Evolutionary conservation across 2,329 filamentous ascomycete genomes (phyloP).

Genomic region (Penicillium glabrum): DNA sequence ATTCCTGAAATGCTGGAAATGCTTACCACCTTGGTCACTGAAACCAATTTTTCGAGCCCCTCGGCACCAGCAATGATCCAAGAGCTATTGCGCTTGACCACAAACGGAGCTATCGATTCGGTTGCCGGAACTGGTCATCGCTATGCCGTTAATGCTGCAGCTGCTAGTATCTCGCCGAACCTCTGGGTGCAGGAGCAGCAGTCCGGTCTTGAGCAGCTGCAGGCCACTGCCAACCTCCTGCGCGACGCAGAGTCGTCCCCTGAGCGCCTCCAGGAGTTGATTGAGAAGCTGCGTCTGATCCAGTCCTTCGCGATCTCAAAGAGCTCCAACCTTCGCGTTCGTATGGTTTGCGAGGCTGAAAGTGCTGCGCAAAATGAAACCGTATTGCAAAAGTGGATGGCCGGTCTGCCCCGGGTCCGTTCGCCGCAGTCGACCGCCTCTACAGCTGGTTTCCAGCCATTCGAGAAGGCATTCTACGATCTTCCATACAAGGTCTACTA

Average conservation of each 20-base stretch:
- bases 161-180: conserved; percentile 72
- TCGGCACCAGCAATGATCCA: conserved; percentile 79
- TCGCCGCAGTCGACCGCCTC: conserved; percentile 34
- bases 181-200: conserved; percentile 78
- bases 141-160: conserved; percentile 80
- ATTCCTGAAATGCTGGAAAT: conserved; percentile 89
- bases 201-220: conserved; percentile 86
- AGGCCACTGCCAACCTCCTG: conserved; percentile 73
- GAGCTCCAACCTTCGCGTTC: conserved; percentile 68
- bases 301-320: conserved; percentile 74
- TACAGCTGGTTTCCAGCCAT: conserved; percentile 33
- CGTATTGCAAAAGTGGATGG: conserved; percentile 70
- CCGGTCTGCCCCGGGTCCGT: conserved; percentile 53
- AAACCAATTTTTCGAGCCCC: conserved; percentile 85
- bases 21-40: conserved; percentile 73
- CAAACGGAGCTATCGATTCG: conserved; percentile 86
- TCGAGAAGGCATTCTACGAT: conserved; percentile 79
- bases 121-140: conserved; percentile 88
- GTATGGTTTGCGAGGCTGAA: conserved; percentile 81
- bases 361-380: conserved; percentile 69
- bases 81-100: conserved; percentile 80
- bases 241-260: conserved; percentile 66
- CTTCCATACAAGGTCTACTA: conserved; percentile 98
- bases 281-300: conserved; percentile 80
- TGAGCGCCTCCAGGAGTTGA: conserved; percentile 71